These are phyloP conservation scores for Chalaropsis ovoidea DNA, from an alignment of 2,329 filamentous ascomycete genomes.

Conservation along the genomic window DNA sequence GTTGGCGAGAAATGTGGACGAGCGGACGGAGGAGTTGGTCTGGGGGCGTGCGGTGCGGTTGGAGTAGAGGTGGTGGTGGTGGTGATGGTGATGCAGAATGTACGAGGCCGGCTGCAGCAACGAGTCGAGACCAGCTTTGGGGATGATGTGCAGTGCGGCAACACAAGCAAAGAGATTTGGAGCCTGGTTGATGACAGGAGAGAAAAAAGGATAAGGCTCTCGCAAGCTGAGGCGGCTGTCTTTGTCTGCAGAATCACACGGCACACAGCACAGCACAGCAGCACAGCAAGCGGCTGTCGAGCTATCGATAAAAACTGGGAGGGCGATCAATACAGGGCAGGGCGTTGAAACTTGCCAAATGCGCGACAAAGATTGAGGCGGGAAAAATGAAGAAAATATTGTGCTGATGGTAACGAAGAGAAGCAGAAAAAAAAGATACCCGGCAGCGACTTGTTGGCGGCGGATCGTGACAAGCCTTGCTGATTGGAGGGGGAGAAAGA, in stretches of 20 bases:
- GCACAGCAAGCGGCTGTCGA: neutral
- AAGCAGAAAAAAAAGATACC: neutral
- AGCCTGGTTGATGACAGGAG: neutral
- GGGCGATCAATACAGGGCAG: slow-evolving; percentile 1
- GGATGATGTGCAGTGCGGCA: neutral
- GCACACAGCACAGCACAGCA: neutral
- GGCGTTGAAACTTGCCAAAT: slow-evolving; percentile 12
- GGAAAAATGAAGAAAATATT: neutral
- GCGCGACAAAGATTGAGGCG: neutral
- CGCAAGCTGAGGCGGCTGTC: neutral
- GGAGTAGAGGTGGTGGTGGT: too few relatives aligned
- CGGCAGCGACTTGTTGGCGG: slow-evolving; percentile 3
- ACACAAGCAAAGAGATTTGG: neutral
- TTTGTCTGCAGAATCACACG: neutral
- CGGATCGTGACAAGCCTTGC: slow-evolving; percentile 1
- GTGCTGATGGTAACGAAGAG: neutral
- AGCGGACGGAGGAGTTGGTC: neutral
- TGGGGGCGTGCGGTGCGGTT: neutral
- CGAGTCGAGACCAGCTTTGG: neutral
- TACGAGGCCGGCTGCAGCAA: too few relatives aligned
- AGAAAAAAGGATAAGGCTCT: neutral
- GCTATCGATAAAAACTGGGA: slow-evolving; percentile 11
- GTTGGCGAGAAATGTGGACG: neutral
- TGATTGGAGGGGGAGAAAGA: neutral
- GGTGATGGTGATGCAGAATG: too few relatives aligned